phyloP scores from a whole-genome alignment of 2,329 filamentous ascomycete genomes.

The Stachybotrys echinatus region DNA sequence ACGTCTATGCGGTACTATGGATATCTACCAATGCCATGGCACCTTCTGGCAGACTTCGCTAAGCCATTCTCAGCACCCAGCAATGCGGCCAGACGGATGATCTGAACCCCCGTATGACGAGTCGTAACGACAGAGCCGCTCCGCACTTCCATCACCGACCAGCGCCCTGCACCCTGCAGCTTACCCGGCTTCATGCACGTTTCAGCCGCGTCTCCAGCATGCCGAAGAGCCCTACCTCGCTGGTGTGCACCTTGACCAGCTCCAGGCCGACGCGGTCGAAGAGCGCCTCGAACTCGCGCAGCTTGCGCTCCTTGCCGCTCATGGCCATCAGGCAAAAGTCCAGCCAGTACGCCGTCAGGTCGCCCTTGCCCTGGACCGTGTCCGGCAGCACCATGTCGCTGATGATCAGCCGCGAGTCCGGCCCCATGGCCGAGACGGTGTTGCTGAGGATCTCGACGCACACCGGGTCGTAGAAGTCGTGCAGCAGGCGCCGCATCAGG shows the following conservation, averaged over 20 bases:
- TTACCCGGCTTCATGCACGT: background rate
- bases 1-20: too few species aligned
- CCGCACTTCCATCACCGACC: too few species aligned
- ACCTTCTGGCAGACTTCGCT: too few species aligned
- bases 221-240: slow-evolving; percentile 13
- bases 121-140: too few species aligned
- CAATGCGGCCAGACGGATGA: too few species aligned
- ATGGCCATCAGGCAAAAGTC: slow-evolving; percentile 18
- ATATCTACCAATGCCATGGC: too few species aligned
- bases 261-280: slow-evolving; percentile 19
- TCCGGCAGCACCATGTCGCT: slow-evolving; percentile 26
- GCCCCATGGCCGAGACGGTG: slow-evolving; percentile 17
- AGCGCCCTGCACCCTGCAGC: background rate
- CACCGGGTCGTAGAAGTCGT: slow-evolving; percentile 20
- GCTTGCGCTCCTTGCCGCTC: slow-evolving; percentile 20
- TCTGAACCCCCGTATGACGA: too few species aligned
- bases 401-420: slow-evolving; percentile 20
- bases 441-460: slow-evolving; percentile 17
- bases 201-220: slow-evolving; percentile 19
- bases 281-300: slow-evolving; percentile 17
- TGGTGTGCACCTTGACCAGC: slow-evolving; percentile 19
- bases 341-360: slow-evolving; percentile 19
- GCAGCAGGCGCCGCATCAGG: slow-evolving; percentile 21
- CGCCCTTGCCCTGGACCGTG: slow-evolving; percentile 13
- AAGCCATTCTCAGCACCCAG: too few species aligned